Base-by-base conservation (phyloP, 176 grass and related monocot species). In the Elymus sibiricus region DNA sequence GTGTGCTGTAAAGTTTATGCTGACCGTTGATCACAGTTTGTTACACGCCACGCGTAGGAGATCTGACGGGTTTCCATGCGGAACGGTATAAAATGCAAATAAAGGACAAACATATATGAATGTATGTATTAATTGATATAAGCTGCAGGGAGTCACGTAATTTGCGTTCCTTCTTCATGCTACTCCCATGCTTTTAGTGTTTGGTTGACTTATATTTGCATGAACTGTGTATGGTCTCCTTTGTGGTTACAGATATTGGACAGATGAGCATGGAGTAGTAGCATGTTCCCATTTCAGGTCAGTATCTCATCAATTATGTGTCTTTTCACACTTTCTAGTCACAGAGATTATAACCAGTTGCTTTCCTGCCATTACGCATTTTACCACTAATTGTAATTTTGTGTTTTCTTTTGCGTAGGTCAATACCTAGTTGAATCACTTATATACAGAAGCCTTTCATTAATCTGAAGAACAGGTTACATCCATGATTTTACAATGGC, bases 201-300 rank as follows among this genome's bases (percentile, higher is more conserved):
- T 75, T 31, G 6, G 44, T 29, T 76, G 27, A 49, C 37, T 22
- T 43, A 25, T 71, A 37, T 71, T 71, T 71, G 10, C 73, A 76
- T 46, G 73, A 76, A 19, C 44, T 32, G 44, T 32, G 44, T 53
- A 51, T 75, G 16, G 72, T 49, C 26, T 29, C 16, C 8, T 76
- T 53, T 27, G 39, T 71, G 73, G 73, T 12, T 21, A 76, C 73
- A 76, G 73, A 76, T 76, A 26, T 32, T 76, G 44, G 43, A 75
- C 7, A 29, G 72, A 51, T 51, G 26, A 29, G 43, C 4, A 2
- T 27, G 70, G 19, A 58, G 53, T 7, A 73, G 39, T 11, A 74
- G 24, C 70, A 21, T 53, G 26, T 4, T 76, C 1, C 15, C 28
- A 21, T 76, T 53, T 76, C 44, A 76, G 44, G 44, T 32, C 26